Evolutionary conservation across 2,329 filamentous ascomycete species (phyloP).

Genomic region (Colletotrichum falcatum): DNA sequence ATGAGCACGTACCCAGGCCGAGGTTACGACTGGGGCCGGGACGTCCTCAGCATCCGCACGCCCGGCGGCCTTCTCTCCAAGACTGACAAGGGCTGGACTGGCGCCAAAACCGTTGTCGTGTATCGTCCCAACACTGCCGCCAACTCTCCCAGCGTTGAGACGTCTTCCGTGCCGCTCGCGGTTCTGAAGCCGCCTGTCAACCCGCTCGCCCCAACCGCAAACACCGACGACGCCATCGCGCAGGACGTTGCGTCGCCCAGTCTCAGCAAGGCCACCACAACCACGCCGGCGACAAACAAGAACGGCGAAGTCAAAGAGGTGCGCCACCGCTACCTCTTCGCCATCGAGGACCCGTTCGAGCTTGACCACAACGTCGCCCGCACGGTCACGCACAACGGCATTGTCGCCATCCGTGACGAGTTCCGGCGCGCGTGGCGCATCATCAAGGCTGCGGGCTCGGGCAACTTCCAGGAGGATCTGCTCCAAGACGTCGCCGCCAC

Average conservation of each 20-base stretch:
- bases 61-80: constrained; percentile 78
- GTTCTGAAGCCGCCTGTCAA: constrained; percentile 7
- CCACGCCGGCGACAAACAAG: constrained; percentile 44
- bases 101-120: constrained; percentile 74
- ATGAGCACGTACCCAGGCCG: constrained; percentile 63
- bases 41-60: constrained; percentile 83
- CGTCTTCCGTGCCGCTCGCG: constrained; percentile 10
- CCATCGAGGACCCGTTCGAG: constrained; percentile 94
- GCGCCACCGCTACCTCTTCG: constrained; percentile 84
- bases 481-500: constrained; percentile 61
- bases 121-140: constrained; percentile 33
- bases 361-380: constrained; percentile 87
- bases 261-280: constrained; percentile 19
- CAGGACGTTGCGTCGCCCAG: constrained; percentile 30
- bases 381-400: constrained; percentile 85
- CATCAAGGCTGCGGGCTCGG: constrained; percentile 65
- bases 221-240: background rate
- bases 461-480: constrained; percentile 59
- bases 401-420: constrained; percentile 85
- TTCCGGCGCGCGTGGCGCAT: constrained; percentile 85
- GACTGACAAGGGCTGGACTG: constrained; percentile 85
- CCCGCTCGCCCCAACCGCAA: constrained; percentile 12
- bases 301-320: constrained; percentile 71
- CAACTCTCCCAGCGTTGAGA: constrained; percentile 23
- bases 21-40: constrained; percentile 83